Conservation (phyloP, 2,329 filamentous ascomycete genomes). For the Fusarium acutatum region DNA sequence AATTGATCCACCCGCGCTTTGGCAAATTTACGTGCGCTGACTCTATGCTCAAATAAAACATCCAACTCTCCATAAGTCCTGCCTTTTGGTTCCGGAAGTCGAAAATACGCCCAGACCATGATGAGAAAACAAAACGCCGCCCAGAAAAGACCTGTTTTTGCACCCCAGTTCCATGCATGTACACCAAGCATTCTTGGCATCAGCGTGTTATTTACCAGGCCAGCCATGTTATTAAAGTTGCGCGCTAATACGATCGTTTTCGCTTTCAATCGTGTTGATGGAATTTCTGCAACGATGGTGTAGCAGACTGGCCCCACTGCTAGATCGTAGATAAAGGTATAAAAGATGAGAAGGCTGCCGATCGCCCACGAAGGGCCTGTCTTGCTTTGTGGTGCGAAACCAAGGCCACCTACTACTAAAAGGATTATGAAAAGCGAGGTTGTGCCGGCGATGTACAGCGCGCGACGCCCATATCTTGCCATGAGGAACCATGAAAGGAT, state of each 20-base stretch:
- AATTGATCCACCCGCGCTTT: constrained; percentile 33
- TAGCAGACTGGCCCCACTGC: constrained; percentile 72
- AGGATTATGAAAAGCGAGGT: constrained; percentile 57
- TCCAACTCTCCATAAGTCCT: constrained; percentile 65
- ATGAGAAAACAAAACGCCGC: constrained; percentile 49
- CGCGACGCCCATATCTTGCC: constrained; percentile 53
- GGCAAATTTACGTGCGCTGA: constrained; percentile 53
- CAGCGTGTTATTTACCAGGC: constrained; percentile 56
- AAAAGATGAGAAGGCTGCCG: constrained; percentile 55
- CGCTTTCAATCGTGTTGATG: constrained; percentile 55
- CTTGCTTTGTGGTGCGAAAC: constrained; percentile 60
- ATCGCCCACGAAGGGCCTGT: constrained; percentile 56
- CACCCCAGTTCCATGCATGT: constrained; percentile 57
- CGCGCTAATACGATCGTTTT: constrained; percentile 57
- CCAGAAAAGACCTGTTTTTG: constrained; percentile 59
- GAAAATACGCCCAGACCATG: constrained; percentile 60
- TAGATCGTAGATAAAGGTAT: constrained; percentile 53
- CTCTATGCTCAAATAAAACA: constrained; percentile 58
- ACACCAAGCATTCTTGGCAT: constrained; percentile 56
- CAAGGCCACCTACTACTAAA: constrained; percentile 52
- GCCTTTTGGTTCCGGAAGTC: constrained; percentile 62
- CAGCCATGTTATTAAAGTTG: constrained; percentile 58
- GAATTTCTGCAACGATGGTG: constrained; percentile 73
- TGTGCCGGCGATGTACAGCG: constrained; percentile 54
- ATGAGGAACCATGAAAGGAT: constrained; percentile 56